A percentile compares a stretch with the other conserved stretches of the same genome.
phyloP scores from a whole-genome alignment of 1,284 basidiomycete genomes.

The Fistulinella cinereoalba region DNA sequence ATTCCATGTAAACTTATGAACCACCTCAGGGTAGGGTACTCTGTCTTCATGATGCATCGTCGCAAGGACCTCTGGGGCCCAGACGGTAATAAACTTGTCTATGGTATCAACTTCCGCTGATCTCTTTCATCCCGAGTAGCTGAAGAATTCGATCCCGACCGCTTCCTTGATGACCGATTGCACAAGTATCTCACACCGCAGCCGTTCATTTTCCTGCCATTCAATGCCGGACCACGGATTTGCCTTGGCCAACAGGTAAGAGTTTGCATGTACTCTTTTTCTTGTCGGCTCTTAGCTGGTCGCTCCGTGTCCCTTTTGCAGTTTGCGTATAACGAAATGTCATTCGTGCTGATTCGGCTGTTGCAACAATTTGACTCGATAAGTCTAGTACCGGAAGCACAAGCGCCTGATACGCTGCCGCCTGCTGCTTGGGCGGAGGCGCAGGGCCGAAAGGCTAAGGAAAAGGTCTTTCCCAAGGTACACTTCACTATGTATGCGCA shows the following conservation, averaged over 20 bases:
- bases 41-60: constrained; percentile 33
- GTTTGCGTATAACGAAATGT: constrained; percentile 70
- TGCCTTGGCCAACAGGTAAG: constrained; percentile 44
- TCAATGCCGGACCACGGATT: constrained; percentile 50
- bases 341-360: constrained; percentile 64
- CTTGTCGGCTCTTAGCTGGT: background rate
- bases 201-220: constrained; percentile 46
- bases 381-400: constrained; percentile 3
- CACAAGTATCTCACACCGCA: constrained; percentile 28
- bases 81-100: constrained; percentile 23
- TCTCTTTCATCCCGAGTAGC: constrained; percentile 21
- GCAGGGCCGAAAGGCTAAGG: constrained; percentile 43
- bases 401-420: constrained; percentile 41
- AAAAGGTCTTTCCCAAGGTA: constrained; percentile 49
- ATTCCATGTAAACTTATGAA: background rate
- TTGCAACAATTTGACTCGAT: constrained; percentile 56
- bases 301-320: constrained; percentile 19
- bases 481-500: constrained; percentile 52
- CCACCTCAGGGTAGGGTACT: constrained; percentile 25
- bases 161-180: constrained; percentile 31
- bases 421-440: constrained; percentile 45
- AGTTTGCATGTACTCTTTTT: background rate
- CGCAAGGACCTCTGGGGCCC: constrained; percentile 38
- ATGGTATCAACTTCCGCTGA: background rate
- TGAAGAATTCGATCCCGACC: constrained; percentile 43